Base-by-base conservation (phyloP, 345 rosid species). In the Eucalyptus coolabah region DNA sequence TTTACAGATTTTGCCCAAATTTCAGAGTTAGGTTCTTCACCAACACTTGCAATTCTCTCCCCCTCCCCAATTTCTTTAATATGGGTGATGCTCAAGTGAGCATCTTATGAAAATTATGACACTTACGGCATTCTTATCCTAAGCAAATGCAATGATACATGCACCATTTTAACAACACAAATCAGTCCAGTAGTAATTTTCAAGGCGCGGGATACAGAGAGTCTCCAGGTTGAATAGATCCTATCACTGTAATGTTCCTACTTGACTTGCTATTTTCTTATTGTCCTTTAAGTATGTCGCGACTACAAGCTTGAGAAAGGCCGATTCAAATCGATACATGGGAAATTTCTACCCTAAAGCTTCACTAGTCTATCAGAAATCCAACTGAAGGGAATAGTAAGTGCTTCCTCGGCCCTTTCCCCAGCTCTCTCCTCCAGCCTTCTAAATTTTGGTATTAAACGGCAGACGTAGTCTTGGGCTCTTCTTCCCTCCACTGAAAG, bases 401-500 rank as follows among this genome's bases (percentile, higher is more conserved):
- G 93, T 89, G 91, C 93, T 92, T 95, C 90, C 91, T 96, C 92
- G 14, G 95, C 97, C 90, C 96, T 91, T 42, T 91, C 95, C 88
- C 92, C 93, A 90, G 98, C 96, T 91, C 98, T 94, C 92, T 96
- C 99, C 87, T 95, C 98, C 91, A 97, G 91, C 93, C 92, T 94
- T 91, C 96, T 93, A 87, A 96, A 90, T 92, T 97, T 95, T 21
- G 95, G 94, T 80, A 97, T 83, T 77, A 96, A 90, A 10, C 95
- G 92, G 7, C 99, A 96, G 32, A 96, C 91, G 86, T 95, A 97
- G 12, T 97, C 98, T 87, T 95, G 99, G 59, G 98, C 99, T 89
- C 93, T 93, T 87, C 92, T 92, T 30, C 98, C 99, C 89, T 95
- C 97, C 1, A 91, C 94, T 9, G 99, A 96, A 24, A 96, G 94